phyloP scores from a whole-genome alignment of 441 rosid genomes.

The Gossypium schwendimanii region DNA sequence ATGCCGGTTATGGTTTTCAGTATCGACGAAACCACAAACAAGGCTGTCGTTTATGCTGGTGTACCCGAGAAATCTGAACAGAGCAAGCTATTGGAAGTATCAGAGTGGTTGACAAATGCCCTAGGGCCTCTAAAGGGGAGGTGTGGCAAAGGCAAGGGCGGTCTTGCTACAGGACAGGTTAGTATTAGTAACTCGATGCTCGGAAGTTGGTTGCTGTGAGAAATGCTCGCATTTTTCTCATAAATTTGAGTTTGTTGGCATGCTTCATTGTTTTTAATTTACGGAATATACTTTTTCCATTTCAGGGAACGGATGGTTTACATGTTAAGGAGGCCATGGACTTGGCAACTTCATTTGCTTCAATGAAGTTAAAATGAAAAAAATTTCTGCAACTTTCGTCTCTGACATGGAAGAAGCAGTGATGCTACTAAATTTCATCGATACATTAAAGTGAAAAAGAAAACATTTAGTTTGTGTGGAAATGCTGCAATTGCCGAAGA shows the following conservation, averaged over 20 bases:
- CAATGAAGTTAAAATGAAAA: conserved; percentile 59
- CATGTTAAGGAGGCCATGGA: conserved; percentile 63
- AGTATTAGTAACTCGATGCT: conserved; percentile 22
- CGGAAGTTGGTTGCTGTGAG: neutral
- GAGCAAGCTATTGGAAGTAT: conserved; percentile 63
- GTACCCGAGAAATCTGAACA: conserved; percentile 62
- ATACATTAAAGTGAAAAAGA: neutral
- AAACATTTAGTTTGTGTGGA: neutral
- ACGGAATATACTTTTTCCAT: neutral
- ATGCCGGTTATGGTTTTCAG: conserved; percentile 85
- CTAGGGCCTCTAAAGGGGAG: conserved; percentile 77
- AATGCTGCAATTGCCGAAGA: neutral
- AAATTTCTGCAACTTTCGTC: neutral
- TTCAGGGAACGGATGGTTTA: conserved; percentile 81
- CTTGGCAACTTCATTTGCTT: conserved; percentile 60
- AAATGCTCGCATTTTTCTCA: neutral
- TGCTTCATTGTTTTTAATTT: neutral
- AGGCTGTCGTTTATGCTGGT: conserved; percentile 85
- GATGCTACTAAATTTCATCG: neutral
- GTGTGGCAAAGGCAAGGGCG: conserved; percentile 89
- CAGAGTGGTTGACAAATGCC: conserved; percentile 83
- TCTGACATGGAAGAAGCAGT: neutral
- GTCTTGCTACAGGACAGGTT: conserved; percentile 96
- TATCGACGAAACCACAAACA: conserved; percentile 74
- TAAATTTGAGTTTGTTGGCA: neutral